Base-by-base conservation (phyloP, 1,284 basidiomycete genomes). In the Laetiporus sulphureus region DNA sequence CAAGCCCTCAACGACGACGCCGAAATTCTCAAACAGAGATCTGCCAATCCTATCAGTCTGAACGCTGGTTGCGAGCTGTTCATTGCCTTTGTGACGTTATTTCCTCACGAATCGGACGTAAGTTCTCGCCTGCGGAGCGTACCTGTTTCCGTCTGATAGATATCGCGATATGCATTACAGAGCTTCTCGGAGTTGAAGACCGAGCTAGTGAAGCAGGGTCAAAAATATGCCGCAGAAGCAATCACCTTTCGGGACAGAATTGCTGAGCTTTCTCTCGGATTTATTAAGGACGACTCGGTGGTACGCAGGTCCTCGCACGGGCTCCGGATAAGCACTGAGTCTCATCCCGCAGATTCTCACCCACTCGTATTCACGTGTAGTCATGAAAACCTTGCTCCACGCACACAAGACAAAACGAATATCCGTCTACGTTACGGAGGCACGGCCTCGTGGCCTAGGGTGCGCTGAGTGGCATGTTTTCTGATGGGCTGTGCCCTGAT, bases 391-490 rank as follows among this genome's bases (percentile, higher is more conserved):
- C 15, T 74, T 99, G 38, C 73, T 98, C 38, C 75, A 83, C 48
- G 93, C 94, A 5, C 86, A 95, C 62, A 76, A 85, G 58, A 79
- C 82, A 59, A 98, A 97, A 67, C 77, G 93, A 42, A 92, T 99
- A 65, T 90, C 87, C 56, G 95, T 99, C 32, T 99, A 93, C 62
- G 96, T 99, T 41, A 97, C 96, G 42, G 92, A 97, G 75, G 90
- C 91, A 27, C 75, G 92, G 50, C 93, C 92, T 53, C 79, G 82
- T 59, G 83, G 87, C 49, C 71, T 87, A 52, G 79, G 90, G 88
- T 87, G 61, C 49, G 75, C 67, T 31, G 30, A 18, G n/a, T 40
- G 41, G 38, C 40, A 32, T 5, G n/a, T 15, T 40, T 37, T 25
- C 19, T 33, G 27, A 36, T 23, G 45, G 36, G 25, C 18, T 32